Conservation (phyloP, 352 stramenopile species). For the Globisporangium canariense region DNA sequence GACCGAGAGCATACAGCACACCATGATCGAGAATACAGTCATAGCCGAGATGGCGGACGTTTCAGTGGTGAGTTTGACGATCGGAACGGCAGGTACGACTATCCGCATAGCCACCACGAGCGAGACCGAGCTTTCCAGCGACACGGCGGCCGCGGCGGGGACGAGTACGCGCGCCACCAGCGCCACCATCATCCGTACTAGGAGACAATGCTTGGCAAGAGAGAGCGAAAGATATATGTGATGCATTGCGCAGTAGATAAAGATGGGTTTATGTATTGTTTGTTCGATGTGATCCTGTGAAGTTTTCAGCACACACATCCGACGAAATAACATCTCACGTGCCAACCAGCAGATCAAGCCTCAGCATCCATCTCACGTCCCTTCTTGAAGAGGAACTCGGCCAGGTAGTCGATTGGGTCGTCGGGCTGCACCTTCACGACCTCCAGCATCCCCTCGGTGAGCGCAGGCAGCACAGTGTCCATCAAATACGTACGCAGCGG, state of each 20-base stretch:
- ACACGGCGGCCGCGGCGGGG: background rate
- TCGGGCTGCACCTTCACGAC: constrained; percentile 83
- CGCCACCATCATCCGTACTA: constrained; percentile 13
- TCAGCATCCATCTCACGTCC: constrained; percentile 48
- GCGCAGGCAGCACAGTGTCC: constrained; percentile 77
- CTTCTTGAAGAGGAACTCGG: constrained; percentile 85
- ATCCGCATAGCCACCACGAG: background rate
- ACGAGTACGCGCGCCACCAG: constrained; percentile 7
- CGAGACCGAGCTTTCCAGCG: constrained; percentile 10
- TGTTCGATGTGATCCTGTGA: background rate
- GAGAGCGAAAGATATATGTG: background rate
- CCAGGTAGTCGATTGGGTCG: constrained; percentile 86
- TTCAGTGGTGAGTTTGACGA: constrained; percentile 7
- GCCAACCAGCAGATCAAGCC: background rate
- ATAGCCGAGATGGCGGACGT: background rate
- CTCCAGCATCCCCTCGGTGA: constrained; percentile 86
- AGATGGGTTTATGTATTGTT: constrained; percentile 9
- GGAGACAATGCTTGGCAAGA: background rate
- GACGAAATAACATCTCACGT: background rate
- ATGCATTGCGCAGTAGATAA: background rate
- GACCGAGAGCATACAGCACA: background rate
- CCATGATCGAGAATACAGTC: background rate
- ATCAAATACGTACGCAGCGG: constrained; percentile 80
- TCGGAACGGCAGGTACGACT: background rate
- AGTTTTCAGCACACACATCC: background rate